Evolutionary conservation across 1,284 basidiomycete genomes (phyloP), one percentile per base, ranked within the genome.

Genomic region (Rhodotorula sp.): DNA sequence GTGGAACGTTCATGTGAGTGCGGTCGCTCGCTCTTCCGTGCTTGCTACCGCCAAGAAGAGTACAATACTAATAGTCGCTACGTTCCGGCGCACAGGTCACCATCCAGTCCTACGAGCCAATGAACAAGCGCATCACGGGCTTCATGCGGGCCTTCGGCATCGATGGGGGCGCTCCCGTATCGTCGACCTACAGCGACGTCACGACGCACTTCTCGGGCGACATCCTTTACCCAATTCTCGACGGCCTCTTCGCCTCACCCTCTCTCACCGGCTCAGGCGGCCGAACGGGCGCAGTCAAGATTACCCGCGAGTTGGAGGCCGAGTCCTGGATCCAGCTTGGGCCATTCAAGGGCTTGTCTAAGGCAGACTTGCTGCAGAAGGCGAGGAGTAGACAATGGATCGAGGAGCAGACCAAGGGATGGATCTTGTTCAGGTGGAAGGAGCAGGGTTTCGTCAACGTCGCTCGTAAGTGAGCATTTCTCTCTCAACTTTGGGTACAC

Each of bases 381-480:
- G 59, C 44, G 8, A 46, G 56, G 46, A 63, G 59, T 46, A 44
- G 40, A 22, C 15, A 44, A 26, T 75, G 73, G 73, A 22, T 70
- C 20, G 53, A 65, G 52, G 56, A 69, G 37, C 40, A 15, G 46
- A 62, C 68, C 37, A 37, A 31, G 15, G 73, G 73, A 18, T 72
- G 71, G 71, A 51, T 75, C 2, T 24, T 75, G 28, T 72, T 65
- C 64, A 59, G 71, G 50, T 72, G 69, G 71, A 72, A 75, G 61
- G 73, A 75, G 53, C 47, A 46, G 26, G 71, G 65, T 24, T 69
- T 68, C n/a, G 58, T 73, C 59, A 71, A 68, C 46, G 66, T 73
- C 18, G 64, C 56, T 8, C 63, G 69, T 73, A 51, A 34, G 62
- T 11, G 31, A 58, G n/a, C 2, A 20, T 26, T 8, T 6, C 22